A percentile compares a stretch with the other conserved stretches of the same genome.
Evolutionary conservation across 2,329 filamentous ascomycete species (phyloP).

Genomic region (Colletotrichum navitas): DNA sequence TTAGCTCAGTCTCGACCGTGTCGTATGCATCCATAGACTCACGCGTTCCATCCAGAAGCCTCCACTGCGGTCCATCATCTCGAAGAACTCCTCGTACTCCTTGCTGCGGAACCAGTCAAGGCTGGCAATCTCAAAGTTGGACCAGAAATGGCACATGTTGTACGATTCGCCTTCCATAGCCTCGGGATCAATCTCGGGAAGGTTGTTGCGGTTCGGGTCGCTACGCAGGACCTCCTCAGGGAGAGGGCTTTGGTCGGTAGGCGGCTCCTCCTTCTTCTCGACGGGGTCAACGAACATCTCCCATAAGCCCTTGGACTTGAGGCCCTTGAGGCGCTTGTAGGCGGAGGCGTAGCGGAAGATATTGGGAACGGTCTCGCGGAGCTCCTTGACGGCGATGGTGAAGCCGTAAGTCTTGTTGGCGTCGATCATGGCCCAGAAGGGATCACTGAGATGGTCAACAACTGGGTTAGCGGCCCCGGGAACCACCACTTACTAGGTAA

Average conservation of each 20-base stretch:
- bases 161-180: conserved; percentile 98
- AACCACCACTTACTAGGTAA: conserved; percentile 80
- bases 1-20: conserved; percentile 50
- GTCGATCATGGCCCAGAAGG: conserved; percentile 94
- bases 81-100: conserved; percentile 97
- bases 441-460: conserved; percentile 72
- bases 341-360: conserved; percentile 99
- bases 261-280: conserved; percentile 72
- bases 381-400: conserved; percentile 97
- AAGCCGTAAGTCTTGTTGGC: conserved; percentile 98
- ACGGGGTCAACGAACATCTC: conserved; percentile 94
- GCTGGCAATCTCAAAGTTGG: conserved; percentile 97
- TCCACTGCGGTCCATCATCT: conserved; percentile 98
- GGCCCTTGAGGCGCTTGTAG: conserved; percentile 92
- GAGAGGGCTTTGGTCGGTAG: conserved; percentile 72
- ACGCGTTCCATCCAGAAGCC: conserved; percentile 99
- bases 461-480: not conserved
- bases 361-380: conserved; percentile 97
- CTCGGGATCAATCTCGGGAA: conserved; percentile 89
- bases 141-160: conserved; percentile 99
- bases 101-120: conserved; percentile 97
- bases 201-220: conserved; percentile 76
- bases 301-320: conserved; percentile 93
- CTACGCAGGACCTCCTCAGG: conserved; percentile 85
- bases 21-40: conserved; percentile 48